Conservation (phyloP, 768 basidiomycete species). For the Coprinopsis sp. region DNA sequence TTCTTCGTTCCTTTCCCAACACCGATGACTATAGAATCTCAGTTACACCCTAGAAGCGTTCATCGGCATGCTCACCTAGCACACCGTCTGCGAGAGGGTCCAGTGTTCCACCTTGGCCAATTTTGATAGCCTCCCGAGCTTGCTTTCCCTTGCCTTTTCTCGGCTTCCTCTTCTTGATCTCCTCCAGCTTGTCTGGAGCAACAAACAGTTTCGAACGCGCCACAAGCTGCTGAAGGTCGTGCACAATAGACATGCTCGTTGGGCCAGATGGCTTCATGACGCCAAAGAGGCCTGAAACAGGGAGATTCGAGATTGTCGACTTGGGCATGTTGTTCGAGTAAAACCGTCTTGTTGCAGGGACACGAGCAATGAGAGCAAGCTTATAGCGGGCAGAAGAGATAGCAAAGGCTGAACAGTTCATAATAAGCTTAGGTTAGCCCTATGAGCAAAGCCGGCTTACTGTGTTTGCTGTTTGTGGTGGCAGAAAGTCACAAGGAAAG, state of each 20-base stretch:
- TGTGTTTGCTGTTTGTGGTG: no score
- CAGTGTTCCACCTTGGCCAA: slow-evolving; percentile 92
- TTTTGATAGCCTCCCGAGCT: slow-evolving; percentile 57
- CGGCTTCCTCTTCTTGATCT: slow-evolving; percentile 43
- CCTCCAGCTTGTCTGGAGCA: slow-evolving; percentile 50
- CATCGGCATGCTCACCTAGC: slow-evolving; percentile 52
- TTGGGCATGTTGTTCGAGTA: slow-evolving; percentile 78
- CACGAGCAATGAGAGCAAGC: no score
- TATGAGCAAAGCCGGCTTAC: no score
- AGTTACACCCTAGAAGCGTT: not conserved
- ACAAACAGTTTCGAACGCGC: slow-evolving; percentile 77
- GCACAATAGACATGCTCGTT: slow-evolving; percentile 87
- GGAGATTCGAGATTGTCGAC: slow-evolving; percentile 44
- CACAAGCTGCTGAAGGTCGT: slow-evolving; percentile 79
- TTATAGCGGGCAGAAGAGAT: no score
- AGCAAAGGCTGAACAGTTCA: no score
- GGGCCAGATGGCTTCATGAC: slow-evolving; percentile 90
- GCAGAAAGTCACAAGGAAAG: no score
- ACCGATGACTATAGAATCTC: slow-evolving; percentile 66
- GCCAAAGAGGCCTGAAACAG: slow-evolving; percentile 80
- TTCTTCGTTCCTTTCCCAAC: slow-evolving; percentile 88
- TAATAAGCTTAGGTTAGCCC: no score
- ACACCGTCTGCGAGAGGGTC: slow-evolving; percentile 97
- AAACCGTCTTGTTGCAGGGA: no score
- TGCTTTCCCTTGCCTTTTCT: slow-evolving; percentile 39